Evolutionary conservation across 352 stramenopile species (phyloP), one percentile per base, ranked within the genome.

Genomic region (Phytopythium delawarense): DNA sequence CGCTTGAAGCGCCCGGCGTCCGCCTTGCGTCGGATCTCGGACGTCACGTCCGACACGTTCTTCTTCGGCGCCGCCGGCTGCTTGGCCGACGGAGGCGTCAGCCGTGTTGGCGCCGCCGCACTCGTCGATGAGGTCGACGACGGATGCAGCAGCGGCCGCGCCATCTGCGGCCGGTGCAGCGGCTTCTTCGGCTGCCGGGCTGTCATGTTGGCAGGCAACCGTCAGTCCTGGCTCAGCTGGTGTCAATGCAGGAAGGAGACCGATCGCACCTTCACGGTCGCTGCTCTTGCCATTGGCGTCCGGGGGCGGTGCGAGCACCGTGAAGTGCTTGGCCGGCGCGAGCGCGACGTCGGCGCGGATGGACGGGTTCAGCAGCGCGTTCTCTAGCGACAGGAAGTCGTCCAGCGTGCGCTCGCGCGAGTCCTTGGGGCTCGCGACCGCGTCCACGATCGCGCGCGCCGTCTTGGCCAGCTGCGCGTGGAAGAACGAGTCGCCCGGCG

Each of bases 1-100:
- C 86, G 75, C 71, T 94, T 94, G 59, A 94, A 94, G 0, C 86
- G 74, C 2, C 86, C 86, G 0, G 82, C 83, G 57, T 94, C 86
- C 7, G 86, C 86, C 61, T 94, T 92, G 21, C 84, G 83, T 52
- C 86, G 82, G 59, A 94, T 93, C 65, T 93, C 84, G 6, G 84
- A 91, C 59, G 89, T 76, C 44, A 93, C 58, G 23, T 82, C 85
- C 49, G 84, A 77, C 59, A 87, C 66, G 35, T 91, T 92, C 69
- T 85, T 87, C 23, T 78, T 79, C n/a, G 66, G 73, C n/a, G 78
- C 67, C 0, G 72, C 67, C 0, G 72, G 70, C 28, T 63, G 61
- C 59, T 82, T 76, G 7, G 64, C 45, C 4, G 69, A 54, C 11
- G 63, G 34, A 25, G 67, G 67, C 9, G 64, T 75, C 58, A 76